Evolutionary conservation across 257 asterid species (phyloP), one percentile per base, ranked within the genome.

Genomic region (Nyctanthes arbortristis): DNA sequence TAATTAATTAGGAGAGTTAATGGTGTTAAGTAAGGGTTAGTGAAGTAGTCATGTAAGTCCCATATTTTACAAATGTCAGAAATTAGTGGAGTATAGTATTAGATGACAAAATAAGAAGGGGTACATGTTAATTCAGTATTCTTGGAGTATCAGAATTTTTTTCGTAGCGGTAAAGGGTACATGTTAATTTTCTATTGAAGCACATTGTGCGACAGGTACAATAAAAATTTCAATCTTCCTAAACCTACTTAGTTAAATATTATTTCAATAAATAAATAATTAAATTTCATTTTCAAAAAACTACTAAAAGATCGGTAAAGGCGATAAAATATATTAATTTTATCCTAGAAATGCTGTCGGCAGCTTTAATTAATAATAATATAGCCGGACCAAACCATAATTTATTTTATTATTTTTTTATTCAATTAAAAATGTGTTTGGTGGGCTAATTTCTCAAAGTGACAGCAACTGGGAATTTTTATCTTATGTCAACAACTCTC

Each of bases 401-500:
- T 18, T 47, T 66, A 27, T 54, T 29, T 65, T 36, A 52, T 30
- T 32, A 0, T 29, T 12, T 4, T 9, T 13, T 1, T 16, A 2
- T 20, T 13, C 18, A 68, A 18, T 58, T n/a, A 28, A 16, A n/a
- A n/a, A n/a, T 63, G 76, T 68, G 61, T 52, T 22, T 52, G 76
- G 67, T 70, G 70, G 71, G 67, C 75, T 62, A 69, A 45, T 35
- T 43, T 60, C 25, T 63, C 62, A 39, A 68, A 34, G 63, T 18
- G 69, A 68, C 32, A 69, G 67, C 49, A 33, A 69, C 27, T 34
- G 58, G 61, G 66, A 63, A 22, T 52, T 52, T 7, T 40, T 57
- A 65, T 73, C 66, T 66, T 36, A 58, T 35, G 31, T 70, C 69
- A 67, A 62, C 75, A 73, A 60, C 75, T 37, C 20, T n/a, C n/a